Base-by-base conservation (phyloP, 2,329 filamentous ascomycete species). In the Trichoderma arundinaceum region DNA sequence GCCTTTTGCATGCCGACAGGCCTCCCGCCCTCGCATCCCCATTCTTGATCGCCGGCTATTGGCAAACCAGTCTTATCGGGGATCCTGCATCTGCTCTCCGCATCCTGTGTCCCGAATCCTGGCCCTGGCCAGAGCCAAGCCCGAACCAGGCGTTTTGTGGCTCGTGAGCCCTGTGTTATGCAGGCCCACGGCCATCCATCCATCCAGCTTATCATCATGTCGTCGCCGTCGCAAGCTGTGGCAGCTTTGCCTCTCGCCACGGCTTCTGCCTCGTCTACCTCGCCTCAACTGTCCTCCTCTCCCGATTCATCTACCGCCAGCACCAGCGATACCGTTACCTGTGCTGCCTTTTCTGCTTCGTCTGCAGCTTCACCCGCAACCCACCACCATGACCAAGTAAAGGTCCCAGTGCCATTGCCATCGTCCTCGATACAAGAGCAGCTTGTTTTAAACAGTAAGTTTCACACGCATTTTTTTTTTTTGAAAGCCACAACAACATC, bases 81-180 rank as follows among this genome's bases (percentile, higher is more conserved):
- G 58, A 62, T 52, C 58, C 59, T 54, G 48, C 59, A 44, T 63
- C 46, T 44, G 35, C n/a, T 33, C n/a, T n/a, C n/a, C n/a, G n/a
- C n/a, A n/a, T n/a, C n/a, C n/a, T n/a, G n/a, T n/a, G n/a, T n/a
- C n/a, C n/a, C n/a, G n/a, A n/a, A 44, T 44, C 33, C 52, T 39
- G 35, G 28, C 33, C 8, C 35, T n/a, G n/a, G n/a, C n/a, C n/a
- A n/a, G n/a, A n/a, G n/a, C n/a, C n/a, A n/a, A n/a, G n/a, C n/a
- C 38, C 38, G 58, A 38, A 38, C 13, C 39, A n/a, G 1, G 6
- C 7, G 19, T 39, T 28, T 28, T 62, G 59, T 62, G 59, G 59
- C 59, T 63, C 59, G 59, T 52, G 59, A 39, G 52, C 52, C 52
- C 52, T 53, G 49, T 62, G 48, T 35, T 62, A 39, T n/a, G n/a